phyloP scores from a whole-genome alignment of 2,329 filamentous ascomycete species.

The Ophiostoma himal-ulmi region DNA sequence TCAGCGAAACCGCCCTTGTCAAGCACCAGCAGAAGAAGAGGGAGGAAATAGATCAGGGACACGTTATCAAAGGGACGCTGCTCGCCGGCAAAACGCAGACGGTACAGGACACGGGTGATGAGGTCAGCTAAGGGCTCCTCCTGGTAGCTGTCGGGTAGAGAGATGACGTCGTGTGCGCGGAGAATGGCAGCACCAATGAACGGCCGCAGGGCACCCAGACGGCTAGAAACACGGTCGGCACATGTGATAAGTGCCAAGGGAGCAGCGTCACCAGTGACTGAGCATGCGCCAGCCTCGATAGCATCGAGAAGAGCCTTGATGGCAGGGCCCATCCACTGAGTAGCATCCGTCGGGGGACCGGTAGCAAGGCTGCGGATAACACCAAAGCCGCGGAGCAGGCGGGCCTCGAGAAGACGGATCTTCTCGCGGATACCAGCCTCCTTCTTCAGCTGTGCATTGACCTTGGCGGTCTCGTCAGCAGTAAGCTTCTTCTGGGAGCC shows the following conservation, averaged over 20 bases:
- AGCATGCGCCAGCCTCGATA: slow-evolving; percentile 72
- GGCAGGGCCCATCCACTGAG: slow-evolving; percentile 80
- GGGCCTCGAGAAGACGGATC: slow-evolving; percentile 64
- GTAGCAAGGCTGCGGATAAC: slow-evolving; percentile 76
- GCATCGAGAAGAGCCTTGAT: slow-evolving; percentile 66
- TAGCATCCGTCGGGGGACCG: slow-evolving; percentile 83
- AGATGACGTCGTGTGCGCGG: slow-evolving; percentile 66
- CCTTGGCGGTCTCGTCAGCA: slow-evolving; percentile 79
- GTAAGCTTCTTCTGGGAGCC: slow-evolving; percentile 87
- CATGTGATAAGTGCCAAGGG: slow-evolving; percentile 74
- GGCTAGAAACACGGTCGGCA: slow-evolving; percentile 64
- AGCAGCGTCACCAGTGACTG: slow-evolving; percentile 74
- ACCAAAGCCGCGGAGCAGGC: slow-evolving; percentile 74
- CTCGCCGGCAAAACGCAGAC: slow-evolving; percentile 82
- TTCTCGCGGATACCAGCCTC: slow-evolving; percentile 71
- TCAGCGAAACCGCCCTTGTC: slow-evolving; percentile 70
- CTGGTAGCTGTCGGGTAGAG: slow-evolving; percentile 65
- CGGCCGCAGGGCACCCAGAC: slow-evolving; percentile 68
- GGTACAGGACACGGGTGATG: slow-evolving; percentile 82
- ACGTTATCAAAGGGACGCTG: slow-evolving; percentile 89
- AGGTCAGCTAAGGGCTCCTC: slow-evolving; percentile 79
- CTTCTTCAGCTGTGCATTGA: slow-evolving; percentile 84
- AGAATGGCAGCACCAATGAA: slow-evolving; percentile 87
- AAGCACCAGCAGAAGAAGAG: slow-evolving; percentile 73
- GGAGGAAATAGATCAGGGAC: slow-evolving; percentile 80